Conservation (phyloP, 805 yeast species). For the Crinitomyces ghanaensis region DNA sequence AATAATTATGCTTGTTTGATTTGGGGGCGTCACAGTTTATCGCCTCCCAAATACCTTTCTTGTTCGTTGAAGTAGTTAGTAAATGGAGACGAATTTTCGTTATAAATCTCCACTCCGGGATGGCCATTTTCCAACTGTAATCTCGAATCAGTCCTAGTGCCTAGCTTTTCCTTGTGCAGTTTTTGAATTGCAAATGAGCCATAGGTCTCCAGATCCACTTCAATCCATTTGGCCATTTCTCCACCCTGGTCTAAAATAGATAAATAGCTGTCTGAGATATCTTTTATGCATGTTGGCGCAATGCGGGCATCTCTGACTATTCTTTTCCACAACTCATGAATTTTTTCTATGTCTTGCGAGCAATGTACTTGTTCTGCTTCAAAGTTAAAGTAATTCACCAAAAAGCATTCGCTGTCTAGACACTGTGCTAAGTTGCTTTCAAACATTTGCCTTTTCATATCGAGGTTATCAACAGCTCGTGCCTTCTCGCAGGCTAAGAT, state of each 20-base stretch:
- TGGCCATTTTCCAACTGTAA: conserved; percentile 16
- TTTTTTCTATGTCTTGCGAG: conserved; percentile 2
- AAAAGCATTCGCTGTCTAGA: conserved; percentile 20
- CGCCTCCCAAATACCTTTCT: too few species aligned
- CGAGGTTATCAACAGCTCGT: too few species aligned
- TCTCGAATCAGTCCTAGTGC: conserved; percentile 9
- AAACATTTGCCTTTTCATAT: conserved; percentile 18
- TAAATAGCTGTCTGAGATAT: conserved; percentile 20
- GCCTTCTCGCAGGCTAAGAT: too few species aligned
- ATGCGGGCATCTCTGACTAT: conserved; percentile 17
- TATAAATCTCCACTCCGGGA: conserved; percentile 16
- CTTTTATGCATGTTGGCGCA: conserved; percentile 19
- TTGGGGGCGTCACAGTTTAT: too few species aligned
- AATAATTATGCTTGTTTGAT: too few species aligned
- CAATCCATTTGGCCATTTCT: conserved; percentile 9
- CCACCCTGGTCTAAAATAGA: conserved; percentile 13
- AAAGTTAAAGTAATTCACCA: conserved; percentile 23
- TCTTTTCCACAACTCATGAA: conserved; percentile 11
- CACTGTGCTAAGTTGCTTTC: conserved; percentile 12
- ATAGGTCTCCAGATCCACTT: conserved; percentile 16
- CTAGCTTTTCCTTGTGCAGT: conserved; percentile 13
- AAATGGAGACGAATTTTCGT: too few species aligned
- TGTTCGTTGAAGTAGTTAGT: too few species aligned
- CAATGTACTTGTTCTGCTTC: conserved; percentile 16
- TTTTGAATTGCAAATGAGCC: conserved; percentile 16